phyloP scores from a whole-genome alignment of 2,329 filamentous ascomycete genomes.

The Nothopassalora personata region DNA sequence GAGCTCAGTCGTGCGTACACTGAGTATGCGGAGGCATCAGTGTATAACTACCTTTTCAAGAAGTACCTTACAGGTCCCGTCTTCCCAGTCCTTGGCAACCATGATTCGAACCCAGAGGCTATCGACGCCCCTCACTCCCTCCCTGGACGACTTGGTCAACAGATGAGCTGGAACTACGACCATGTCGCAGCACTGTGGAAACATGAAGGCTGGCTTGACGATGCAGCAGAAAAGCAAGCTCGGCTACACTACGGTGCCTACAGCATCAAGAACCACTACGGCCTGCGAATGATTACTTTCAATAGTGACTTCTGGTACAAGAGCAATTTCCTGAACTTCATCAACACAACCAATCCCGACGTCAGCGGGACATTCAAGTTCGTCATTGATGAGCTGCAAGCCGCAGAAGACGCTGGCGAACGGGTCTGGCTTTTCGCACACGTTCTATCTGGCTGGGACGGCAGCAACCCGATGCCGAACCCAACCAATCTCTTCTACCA shows the following conservation, averaged over 20 bases:
- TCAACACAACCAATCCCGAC: conserved; percentile 50
- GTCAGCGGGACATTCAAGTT: conserved; percentile 46
- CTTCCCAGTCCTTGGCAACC: conserved; percentile 54
- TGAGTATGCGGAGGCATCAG: conserved; percentile 49
- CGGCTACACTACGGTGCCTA: conserved; percentile 53
- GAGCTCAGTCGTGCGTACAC: conserved; percentile 50
- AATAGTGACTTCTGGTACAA: conserved; percentile 50
- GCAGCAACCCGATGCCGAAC: conserved; percentile 49
- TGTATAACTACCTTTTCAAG: conserved; percentile 51
- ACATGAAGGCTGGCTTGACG: conserved; percentile 52
- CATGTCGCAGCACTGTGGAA: conserved; percentile 53
- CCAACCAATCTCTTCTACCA: conserved; percentile 52
- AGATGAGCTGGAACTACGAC: conserved; percentile 56
- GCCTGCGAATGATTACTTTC: conserved; percentile 49
- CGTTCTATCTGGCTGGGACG: conserved; percentile 54
- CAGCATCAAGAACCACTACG: conserved; percentile 49
- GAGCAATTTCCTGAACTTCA: conserved; percentile 46
- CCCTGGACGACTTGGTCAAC: conserved; percentile 49
- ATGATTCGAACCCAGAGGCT: conserved; percentile 51
- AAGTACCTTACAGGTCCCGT: conserved; percentile 52
- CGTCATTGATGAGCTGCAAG: conserved; percentile 49
- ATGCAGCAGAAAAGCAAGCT: conserved; percentile 43
- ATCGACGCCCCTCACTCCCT: conserved; percentile 51
- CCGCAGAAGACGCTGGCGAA: conserved; percentile 48
- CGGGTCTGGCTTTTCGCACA: conserved; percentile 53